Evolutionary conservation across 345 rosid species (phyloP), one percentile per base, ranked within the genome.

Genomic region (Pelargonium nanum): DNA sequence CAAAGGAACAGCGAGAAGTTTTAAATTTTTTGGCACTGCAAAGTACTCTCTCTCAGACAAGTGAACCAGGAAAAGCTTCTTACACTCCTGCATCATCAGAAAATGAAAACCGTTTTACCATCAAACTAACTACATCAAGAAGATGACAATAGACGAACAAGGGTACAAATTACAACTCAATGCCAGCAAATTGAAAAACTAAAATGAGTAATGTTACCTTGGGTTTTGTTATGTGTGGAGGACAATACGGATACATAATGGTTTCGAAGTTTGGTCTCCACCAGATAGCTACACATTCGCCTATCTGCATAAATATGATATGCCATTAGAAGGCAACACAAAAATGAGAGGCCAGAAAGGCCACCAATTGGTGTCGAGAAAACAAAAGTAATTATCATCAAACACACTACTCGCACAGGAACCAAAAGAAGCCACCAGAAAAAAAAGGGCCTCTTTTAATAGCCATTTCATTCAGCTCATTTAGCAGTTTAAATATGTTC

Each of bases 221-320:
- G 7, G 97, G 95, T 78, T 90, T 88, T 56, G 95, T 84, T 52
- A 90, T 90, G 77, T 90, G 97, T 23, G 97, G 95, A 74, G 96
- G 97, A 73, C 97, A 90, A 68, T 94, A 94, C 1, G 97, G 99
- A 71, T 94, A 90, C 96, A 88, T 86, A 51, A 82, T 85, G 70
- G 97, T 88, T 65, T 94, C 97, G 63, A 94, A 94, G 81, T 94
- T 90, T 63, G 97, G 99, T 77, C 99, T 88, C 99, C 99, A 94
- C 97, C 96, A 90, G 58, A 80, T 80, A 6, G 96, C 99, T 71
- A 82, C 99, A 70, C 95, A 88, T 69, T 90, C 99, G 24, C 95
- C 96, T 59, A 94, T 85, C 99, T 94, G 82, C 70, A 74, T 58
- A 56, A 58, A 24, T 28, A 5, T 22, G 26, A 25, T 63, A 24